Evolutionary conservation across 768 basidiomycete species (phyloP).

Genomic region (Exidia glandulosa): DNA sequence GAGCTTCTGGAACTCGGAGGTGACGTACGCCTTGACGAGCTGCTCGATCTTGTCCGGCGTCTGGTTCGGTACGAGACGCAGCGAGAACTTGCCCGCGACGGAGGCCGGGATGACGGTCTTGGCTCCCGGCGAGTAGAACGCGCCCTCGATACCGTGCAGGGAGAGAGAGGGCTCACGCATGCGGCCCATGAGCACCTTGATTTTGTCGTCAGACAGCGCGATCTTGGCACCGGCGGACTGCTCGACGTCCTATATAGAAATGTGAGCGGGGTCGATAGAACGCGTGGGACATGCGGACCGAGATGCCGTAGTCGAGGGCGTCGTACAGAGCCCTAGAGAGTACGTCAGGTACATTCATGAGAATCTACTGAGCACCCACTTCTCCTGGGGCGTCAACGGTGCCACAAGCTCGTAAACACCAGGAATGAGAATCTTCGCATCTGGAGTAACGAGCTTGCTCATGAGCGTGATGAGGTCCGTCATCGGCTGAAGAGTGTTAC

Average conservation of each 20-base stretch:
- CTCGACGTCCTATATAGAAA: too few relatives aligned
- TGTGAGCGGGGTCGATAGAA: too few relatives aligned
- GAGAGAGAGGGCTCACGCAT: slow-evolving; percentile 87
- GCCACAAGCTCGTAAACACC: slow-evolving; percentile 81
- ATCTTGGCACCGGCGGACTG: slow-evolving; percentile 63
- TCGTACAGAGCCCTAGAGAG: slow-evolving; percentile 52
- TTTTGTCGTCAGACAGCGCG: slow-evolving; percentile 68
- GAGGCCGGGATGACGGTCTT: slow-evolving; percentile 95
- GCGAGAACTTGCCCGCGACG: slow-evolving; percentile 86
- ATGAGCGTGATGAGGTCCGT: slow-evolving; percentile 79
- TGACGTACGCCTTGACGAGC: slow-evolving; percentile 57
- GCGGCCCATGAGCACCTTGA: slow-evolving; percentile 75
- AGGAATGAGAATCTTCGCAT: slow-evolving; percentile 79
- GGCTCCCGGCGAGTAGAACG: slow-evolving; percentile 69
- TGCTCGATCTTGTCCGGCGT: slow-evolving; percentile 64
- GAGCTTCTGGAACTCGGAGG: slow-evolving; percentile 75
- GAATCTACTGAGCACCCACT: slow-evolving; percentile 24
- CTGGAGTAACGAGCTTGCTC: slow-evolving; percentile 68
- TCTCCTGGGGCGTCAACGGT: slow-evolving; percentile 61
- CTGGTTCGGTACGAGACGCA: slow-evolving; percentile 82
- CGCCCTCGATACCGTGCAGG: slow-evolving; percentile 92
- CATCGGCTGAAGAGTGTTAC: slow-evolving; percentile 68
- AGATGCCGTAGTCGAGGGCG: slow-evolving; percentile 53
- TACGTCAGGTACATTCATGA: background rate
- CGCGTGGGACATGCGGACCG: too few relatives aligned